A percentile compares a stretch with the other conserved stretches of the same genome.
These are phyloP conservation scores for Lizonia empirigonia DNA, from an alignment of 2,329 filamentous ascomycete genomes.

Conservation along the genomic window DNA sequence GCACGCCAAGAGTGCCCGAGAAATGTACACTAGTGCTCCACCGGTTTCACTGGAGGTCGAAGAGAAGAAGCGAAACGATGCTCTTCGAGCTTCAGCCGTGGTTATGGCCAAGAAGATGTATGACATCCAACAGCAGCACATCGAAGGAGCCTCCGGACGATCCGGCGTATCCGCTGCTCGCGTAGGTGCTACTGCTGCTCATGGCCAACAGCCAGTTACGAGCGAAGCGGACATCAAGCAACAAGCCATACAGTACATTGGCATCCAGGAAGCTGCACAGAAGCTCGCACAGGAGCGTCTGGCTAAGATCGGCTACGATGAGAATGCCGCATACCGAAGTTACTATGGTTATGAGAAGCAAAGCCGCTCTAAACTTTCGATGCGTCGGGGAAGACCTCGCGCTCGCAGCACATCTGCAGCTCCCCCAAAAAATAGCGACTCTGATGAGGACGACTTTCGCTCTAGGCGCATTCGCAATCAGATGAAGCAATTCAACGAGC, in stretches of 20 bases:
- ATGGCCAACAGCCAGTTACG: conserved; percentile 35
- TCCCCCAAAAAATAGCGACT: conserved; percentile 32
- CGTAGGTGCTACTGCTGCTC: conserved; percentile 44
- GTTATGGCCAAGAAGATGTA: conserved; percentile 93
- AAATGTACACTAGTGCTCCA: conserved; percentile 79
- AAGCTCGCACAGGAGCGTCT: conserved; percentile 83
- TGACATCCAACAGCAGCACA: conserved; percentile 67
- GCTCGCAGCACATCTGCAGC: conserved; percentile 68
- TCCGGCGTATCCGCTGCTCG: conserved; percentile 32
- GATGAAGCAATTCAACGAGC: conserved; percentile 77
- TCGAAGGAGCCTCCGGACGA: conserved; percentile 53
- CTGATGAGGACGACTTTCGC: conserved; percentile 65
- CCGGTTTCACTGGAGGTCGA: conserved; percentile 74
- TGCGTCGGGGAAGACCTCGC: conserved; percentile 61
- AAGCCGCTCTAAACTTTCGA: conserved; percentile 58
- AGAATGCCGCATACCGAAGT: conserved; percentile 69
- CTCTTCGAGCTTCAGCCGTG: conserved; percentile 79
- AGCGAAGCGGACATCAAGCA: conserved; percentile 57
- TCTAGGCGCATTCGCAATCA: conserved; percentile 76
- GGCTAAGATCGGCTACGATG: conserved; percentile 76
- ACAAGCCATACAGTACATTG: conserved; percentile 59
- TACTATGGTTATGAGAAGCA: conserved; percentile 71
- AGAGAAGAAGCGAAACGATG: conserved; percentile 73
- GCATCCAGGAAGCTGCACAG: conserved; percentile 84
- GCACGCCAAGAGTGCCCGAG: conserved; percentile 70